Conservation (phyloP, 73 alveolate genomes). For the Tetrahymena malaccensis region DNA sequence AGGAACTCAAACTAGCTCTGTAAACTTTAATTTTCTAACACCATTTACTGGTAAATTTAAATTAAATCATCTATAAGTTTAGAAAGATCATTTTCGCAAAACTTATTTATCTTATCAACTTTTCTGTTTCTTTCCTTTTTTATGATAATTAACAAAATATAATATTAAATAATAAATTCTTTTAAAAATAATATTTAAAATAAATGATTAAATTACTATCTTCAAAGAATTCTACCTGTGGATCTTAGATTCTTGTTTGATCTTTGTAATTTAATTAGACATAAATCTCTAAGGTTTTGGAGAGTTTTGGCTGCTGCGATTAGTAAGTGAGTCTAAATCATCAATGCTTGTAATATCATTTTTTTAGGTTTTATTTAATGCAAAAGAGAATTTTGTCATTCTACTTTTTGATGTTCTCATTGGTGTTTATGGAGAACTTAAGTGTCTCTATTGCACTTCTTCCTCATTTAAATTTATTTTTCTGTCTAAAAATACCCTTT, state of each 20-base stretch:
- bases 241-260: neutral
- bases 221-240: neutral
- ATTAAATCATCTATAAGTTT: neutral
- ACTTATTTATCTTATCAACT: neutral
- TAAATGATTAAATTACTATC: neutral
- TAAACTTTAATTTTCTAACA: neutral
- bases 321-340: neutral
- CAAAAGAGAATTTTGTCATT: neutral
- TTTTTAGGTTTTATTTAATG: neutral
- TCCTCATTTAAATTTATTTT: neutral
- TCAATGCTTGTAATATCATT: neutral
- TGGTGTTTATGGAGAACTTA: neutral
- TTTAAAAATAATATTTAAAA: neutral
- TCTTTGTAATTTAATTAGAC: neutral
- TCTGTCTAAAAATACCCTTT: neutral
- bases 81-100: neutral
- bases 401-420: neutral
- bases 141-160: neutral
- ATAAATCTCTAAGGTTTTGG: neutral
- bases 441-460: neutral
- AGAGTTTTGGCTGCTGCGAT: neutral
- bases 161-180: neutral
- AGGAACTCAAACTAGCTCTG: neutral
- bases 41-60: neutral
- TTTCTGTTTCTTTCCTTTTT: neutral